Conservation (phyloP, 257 asterid genomes). For the Leonotis leonurus region DNA sequence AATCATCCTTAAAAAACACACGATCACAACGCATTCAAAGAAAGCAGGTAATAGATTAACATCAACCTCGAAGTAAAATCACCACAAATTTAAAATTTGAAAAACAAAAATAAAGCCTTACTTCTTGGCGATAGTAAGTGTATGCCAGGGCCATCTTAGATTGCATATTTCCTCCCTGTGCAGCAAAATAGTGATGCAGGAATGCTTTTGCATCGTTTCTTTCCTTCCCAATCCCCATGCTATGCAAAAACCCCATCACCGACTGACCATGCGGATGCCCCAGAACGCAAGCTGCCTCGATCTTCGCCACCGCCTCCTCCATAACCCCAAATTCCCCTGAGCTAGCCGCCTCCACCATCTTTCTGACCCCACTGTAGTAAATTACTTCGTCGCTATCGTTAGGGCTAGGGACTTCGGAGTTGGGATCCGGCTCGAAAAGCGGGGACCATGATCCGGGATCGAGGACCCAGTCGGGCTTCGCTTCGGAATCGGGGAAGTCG, state of each 20-base stretch:
- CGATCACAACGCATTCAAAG: no score
- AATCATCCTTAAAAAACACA: no score
- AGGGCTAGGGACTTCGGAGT: conserved; percentile 22
- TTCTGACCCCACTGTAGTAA: conserved; percentile 59
- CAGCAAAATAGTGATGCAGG: conserved; percentile 70
- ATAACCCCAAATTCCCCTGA: conserved; percentile 58
- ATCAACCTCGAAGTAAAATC: no score
- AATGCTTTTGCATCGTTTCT: conserved; percentile 65
- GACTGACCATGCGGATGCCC: conserved; percentile 86
- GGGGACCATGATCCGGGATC: conserved; percentile 99
- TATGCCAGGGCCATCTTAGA: conserved; percentile 90
- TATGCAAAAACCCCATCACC: conserved; percentile 65
- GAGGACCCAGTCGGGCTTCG: conserved; percentile 61
- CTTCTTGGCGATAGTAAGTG: conserved; percentile 82
- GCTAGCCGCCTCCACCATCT: conserved; percentile 66
- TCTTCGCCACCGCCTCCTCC: conserved; percentile 75
- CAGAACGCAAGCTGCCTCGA: conserved; percentile 49
- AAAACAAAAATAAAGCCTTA: conserved; percentile 16
- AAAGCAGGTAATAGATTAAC: no score
- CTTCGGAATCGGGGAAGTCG: conserved; percentile 62
- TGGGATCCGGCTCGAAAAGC: conserved; percentile 57
- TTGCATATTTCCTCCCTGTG: conserved; percentile 86
- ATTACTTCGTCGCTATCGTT: conserved; percentile 22
- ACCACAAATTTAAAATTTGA: no score
- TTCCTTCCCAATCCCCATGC: conserved; percentile 85